A percentile compares a stretch with the other conserved stretches of the same genome.
Conservation (phyloP, 2,329 filamentous ascomycete genomes). For the Huntiella decipiens region DNA sequence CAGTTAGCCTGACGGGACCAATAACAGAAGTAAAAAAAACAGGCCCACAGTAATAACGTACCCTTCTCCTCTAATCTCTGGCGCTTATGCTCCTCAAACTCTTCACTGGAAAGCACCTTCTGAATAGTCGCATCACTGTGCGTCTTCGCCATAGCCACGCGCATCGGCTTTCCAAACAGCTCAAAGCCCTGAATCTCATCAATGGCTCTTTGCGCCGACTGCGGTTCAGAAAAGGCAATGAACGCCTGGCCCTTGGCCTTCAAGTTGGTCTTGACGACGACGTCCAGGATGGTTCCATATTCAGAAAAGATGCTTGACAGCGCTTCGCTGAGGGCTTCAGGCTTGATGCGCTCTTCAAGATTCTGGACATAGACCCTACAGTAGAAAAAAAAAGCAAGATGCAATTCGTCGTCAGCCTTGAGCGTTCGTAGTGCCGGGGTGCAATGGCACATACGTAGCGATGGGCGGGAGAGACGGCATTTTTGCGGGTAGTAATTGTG, state of each 20-base stretch:
- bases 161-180: constrained; percentile 80
- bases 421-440: constrained; percentile 38
- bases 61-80: constrained; percentile 77
- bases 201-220: constrained; percentile 62
- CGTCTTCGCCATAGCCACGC: constrained; percentile 61
- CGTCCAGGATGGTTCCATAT: constrained; percentile 69
- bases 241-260: constrained; percentile 93
- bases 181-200: constrained; percentile 86
- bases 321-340: constrained; percentile 53
- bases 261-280: constrained; percentile 75
- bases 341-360: constrained; percentile 80
- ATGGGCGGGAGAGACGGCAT: constrained; percentile 30
- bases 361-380: constrained; percentile 55
- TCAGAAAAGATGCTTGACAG: constrained; percentile 67
- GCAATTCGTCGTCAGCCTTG: constrained; percentile 19
- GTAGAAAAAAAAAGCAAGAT: neutral
- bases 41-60: constrained; percentile 21
- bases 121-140: constrained; percentile 76
- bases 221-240: constrained; percentile 68
- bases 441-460: constrained; percentile 58
- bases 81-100: constrained; percentile 72
- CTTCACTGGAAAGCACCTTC: constrained; percentile 52
- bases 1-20: constrained; percentile 20
- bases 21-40: neutral
- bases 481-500: neutral